These are phyloP conservation scores for Casuarina glauca DNA, from an alignment of 306 rosid species.

Conservation along the genomic window DNA sequence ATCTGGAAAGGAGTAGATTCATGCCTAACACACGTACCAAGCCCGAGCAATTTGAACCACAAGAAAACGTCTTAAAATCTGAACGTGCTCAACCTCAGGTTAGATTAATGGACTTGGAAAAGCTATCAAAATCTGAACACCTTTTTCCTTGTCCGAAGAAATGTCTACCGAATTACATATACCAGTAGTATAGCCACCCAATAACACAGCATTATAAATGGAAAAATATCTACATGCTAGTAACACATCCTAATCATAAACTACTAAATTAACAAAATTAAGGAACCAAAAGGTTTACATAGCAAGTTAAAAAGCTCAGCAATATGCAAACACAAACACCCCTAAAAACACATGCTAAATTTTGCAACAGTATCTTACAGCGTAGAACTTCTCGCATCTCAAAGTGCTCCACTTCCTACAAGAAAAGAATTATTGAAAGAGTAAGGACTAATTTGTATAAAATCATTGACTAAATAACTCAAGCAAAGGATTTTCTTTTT, in stretches of 20 bases:
- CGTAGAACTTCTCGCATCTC: constrained; percentile 93
- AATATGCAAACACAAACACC: neutral
- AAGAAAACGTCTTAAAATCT: neutral
- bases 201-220: neutral
- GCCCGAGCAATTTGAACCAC: too few relatives aligned
- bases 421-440: neutral
- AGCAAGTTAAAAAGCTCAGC: neutral
- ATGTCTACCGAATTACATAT: neutral
- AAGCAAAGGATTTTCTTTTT: neutral
- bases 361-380: constrained; percentile 43
- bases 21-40: neutral
- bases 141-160: neutral
- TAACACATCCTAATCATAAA: neutral
- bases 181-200: neutral
- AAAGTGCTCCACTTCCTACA: constrained; percentile 82
- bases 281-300: neutral
- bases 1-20: neutral
- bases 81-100: neutral
- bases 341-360: neutral
- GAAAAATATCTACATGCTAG: neutral
- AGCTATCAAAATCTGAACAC: neutral
- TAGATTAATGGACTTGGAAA: neutral
- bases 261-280: neutral
- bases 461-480: neutral
- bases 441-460: neutral